Base-by-base conservation (phyloP, 2,329 filamentous ascomycete species). In the Diaporthe ilicicola region DNA sequence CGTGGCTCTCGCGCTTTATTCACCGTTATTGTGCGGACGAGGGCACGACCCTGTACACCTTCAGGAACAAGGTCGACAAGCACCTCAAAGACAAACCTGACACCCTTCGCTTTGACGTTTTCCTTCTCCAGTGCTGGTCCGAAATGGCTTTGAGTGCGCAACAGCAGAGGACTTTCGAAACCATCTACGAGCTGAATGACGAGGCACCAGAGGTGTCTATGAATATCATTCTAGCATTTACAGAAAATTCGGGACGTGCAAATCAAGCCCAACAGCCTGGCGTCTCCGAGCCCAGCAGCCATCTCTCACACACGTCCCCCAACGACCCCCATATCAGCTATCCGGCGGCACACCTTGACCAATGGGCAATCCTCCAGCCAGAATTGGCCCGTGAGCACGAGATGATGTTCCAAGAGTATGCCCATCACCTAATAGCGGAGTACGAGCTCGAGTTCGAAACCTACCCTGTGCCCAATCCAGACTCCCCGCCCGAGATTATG, bases 91-190 rank as follows among this genome's bases (percentile, higher is more conserved):
- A 42, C 7, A 9, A 1, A 3, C 46, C 46, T n/a, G 61, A 42
- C 46, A n/a, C 32, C 22, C 32, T 65, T 17, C 29, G 32, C 13
- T 65, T 65, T 32, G 61, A 65, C 22, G 15, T 39, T 4, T 65
- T 65, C 19, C 61, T 65, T 4, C 29, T 39, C 17, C 44, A 65
- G 46, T 65, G 61, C 22, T 65, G 61, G 61, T 24, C 46, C n/a
- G n/a, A 34, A 19, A 53, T 51, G 44, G 12, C 3, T 22, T 9
- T 51, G 22, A 9, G 10, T 8, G 10, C n/a, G 15, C 29, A 13
- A 13, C 1, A 42, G 17, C 1, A n/a, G 46, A 12, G n/a, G 13
- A 51, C 61, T 2, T 17, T 42, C 15, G 6, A 13, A 8, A 42
- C 29, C 4, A 65, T 65, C 22, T 13, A 39, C 15, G 7, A 3